phyloP scores from a whole-genome alignment of 495 filamentous ascomycete genomes.

The Pseudevernia furfuracea region DNA sequence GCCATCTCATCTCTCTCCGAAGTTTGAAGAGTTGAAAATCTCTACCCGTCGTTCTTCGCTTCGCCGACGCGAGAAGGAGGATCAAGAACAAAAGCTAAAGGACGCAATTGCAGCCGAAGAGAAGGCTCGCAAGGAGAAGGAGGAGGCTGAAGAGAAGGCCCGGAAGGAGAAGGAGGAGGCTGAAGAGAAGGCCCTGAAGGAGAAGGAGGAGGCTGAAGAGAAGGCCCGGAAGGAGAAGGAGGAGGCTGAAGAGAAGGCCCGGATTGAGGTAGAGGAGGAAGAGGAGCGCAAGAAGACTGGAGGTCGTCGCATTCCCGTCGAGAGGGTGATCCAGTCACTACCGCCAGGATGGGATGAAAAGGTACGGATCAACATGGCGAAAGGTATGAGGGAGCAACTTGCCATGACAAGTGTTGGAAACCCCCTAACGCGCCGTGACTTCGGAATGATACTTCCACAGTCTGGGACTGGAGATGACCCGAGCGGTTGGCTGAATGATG shows the following conservation, averaged over 20 bases:
- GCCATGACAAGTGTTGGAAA: slow-evolving; percentile 48
- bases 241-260: slow-evolving; percentile 24
- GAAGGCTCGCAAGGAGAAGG: slow-evolving; percentile 11
- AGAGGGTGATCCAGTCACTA: slow-evolving; percentile 37
- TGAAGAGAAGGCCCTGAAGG: slow-evolving; percentile 23
- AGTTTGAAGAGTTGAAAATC: slow-evolving; percentile 3
- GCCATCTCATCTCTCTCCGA: slow-evolving; percentile 3
- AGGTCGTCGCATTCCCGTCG: slow-evolving; percentile 25
- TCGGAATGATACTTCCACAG: slow-evolving; percentile 44
- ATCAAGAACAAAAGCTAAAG: slow-evolving; percentile 5
- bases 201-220: slow-evolving; percentile 17
- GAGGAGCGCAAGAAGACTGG: slow-evolving; percentile 18
- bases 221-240: slow-evolving; percentile 12
- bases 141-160: slow-evolving; percentile 18
- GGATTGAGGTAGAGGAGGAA: slow-evolving; percentile 12
- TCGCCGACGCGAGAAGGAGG: slow-evolving; percentile 5
- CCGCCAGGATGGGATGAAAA: slow-evolving; percentile 38
- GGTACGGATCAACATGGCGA: slow-evolving; percentile 27
- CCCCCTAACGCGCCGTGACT: slow-evolving; percentile 52
- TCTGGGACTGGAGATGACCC: slow-evolving; percentile 24
- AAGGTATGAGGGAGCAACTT: slow-evolving; percentile 25
- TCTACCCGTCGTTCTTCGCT: slow-evolving; percentile 5
- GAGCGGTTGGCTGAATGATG: slow-evolving; percentile 72
- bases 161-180: slow-evolving; percentile 9
- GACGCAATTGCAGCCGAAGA: slow-evolving; percentile 15